Evolutionary conservation across 768 basidiomycete species (phyloP).

Genomic region (Boletus barrowsii): DNA sequence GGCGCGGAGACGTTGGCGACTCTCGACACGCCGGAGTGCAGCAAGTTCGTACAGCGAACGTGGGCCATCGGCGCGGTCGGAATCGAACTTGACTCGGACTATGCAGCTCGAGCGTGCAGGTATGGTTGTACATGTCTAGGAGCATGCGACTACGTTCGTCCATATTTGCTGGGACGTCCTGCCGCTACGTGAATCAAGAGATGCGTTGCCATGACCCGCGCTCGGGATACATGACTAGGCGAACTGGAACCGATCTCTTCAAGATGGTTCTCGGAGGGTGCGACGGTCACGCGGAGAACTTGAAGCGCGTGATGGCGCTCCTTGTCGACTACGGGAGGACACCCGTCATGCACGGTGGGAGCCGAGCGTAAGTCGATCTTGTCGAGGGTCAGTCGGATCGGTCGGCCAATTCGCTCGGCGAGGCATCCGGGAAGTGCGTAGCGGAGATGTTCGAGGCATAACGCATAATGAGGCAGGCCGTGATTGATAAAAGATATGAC

Average conservation of each 20-base stretch:
- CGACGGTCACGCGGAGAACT: constrained; percentile 5
- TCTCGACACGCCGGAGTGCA: constrained; percentile 4
- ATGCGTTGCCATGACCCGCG: neutral
- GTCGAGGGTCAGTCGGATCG: constrained; percentile 3
- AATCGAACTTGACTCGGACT: too few species aligned
- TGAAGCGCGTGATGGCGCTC: neutral
- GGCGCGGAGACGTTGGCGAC: neutral
- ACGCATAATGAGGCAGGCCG: neutral
- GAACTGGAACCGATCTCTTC: neutral
- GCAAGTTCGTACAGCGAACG: constrained; percentile 11
- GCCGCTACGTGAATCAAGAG: constrained; percentile 2
- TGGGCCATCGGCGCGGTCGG: neutral
- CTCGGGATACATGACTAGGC: neutral
- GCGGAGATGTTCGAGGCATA: too few species aligned
- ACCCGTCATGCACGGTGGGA: constrained; percentile 3
- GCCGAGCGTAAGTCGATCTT: constrained; percentile 5
- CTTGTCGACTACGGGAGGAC: neutral
- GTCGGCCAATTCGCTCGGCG: neutral
- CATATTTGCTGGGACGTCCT: neutral
- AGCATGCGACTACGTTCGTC: too few species aligned
- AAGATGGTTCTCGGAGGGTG: neutral
- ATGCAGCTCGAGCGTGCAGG: too few species aligned
- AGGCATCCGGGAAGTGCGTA: too few species aligned
- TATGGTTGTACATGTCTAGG: too few species aligned
- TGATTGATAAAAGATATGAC: neutral